Evolutionary conservation across 2,329 filamentous ascomycete species (phyloP), one percentile per base, ranked within the genome.

Genomic region (Beauveria pseudobassiana): DNA sequence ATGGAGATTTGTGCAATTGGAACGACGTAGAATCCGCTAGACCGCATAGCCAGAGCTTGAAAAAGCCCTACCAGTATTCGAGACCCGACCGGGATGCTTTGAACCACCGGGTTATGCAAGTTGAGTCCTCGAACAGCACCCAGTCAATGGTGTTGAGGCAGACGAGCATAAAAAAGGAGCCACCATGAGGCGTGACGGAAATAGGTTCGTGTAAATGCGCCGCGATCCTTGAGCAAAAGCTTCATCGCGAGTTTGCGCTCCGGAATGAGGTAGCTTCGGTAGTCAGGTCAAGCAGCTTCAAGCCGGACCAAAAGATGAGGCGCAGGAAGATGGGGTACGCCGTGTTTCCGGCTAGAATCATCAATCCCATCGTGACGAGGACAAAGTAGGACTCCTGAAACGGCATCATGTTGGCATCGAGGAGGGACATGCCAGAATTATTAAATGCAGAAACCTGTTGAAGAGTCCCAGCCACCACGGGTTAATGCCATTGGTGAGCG

Each of bases 401-500:
- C 0, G 83, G 82, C 3, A 82, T 75, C 75, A 90, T 86, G 67
- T 87, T 88, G 46, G 82, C 80, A 69, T 89, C 86, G 14, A 89
- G 73, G 42, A 89, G 75, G 22, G 82, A 83, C 85, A 90, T 87
- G 46, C 87, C 86, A n/a, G 81, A 85, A 66, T 89, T 89, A 72
- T 88, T 88, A 72, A 89, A 90, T 0, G 86, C 87, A 20, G 84
- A 87, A 5, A 85, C 80, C 83, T 84, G 64, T 87, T 86, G 73
- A 89, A 90, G 50, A 85, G 80, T 46, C 87, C 87, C 2, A 85
- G 76, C 86, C 87, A 89, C 83, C 84, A 88, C 40, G 87, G 82
- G 62, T 85, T 83, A 59, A 87, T 78, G 14, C 81, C 83, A 69
- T 89, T 87, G 5, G 70, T 72, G 2, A 73, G 68, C 1, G 84